Evolutionary conservation across 345 rosid species (phyloP).

Genomic region (Punica granatum): DNA sequence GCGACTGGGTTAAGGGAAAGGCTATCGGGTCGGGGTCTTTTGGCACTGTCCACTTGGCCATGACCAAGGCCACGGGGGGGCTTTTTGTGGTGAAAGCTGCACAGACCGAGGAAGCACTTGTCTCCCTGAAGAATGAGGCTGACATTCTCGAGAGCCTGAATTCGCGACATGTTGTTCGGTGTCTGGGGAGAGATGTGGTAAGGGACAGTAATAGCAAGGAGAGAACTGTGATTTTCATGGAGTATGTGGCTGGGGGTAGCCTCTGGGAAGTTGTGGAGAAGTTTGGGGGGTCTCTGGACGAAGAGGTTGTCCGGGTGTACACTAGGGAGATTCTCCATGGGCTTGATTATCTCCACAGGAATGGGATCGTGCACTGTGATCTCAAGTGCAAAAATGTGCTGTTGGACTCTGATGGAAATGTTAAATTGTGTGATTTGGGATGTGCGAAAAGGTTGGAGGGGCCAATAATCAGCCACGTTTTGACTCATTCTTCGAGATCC

Average conservation of each 20-base stretch:
- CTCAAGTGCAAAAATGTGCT: constrained; percentile 33
- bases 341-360: constrained; percentile 23
- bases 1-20: constrained; percentile 25
- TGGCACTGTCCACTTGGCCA: constrained; percentile 29
- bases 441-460: constrained; percentile 21
- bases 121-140: constrained; percentile 21
- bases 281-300: constrained; percentile 29
- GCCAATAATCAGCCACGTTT: neutral
- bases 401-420: constrained; percentile 16
- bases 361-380: constrained; percentile 33
- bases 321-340: constrained; percentile 25
- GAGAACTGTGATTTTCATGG: constrained; percentile 23
- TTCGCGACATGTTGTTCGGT: constrained; percentile 23
- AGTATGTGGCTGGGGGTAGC: constrained; percentile 33
- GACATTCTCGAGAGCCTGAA: constrained; percentile 19
- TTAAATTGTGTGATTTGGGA: constrained; percentile 37
- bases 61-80: constrained; percentile 19
- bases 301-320: constrained; percentile 18
- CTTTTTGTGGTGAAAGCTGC: constrained; percentile 27
- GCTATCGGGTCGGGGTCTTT: constrained; percentile 27
- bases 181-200: constrained; percentile 14
- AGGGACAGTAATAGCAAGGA: constrained; percentile 4
- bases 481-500: neutral
- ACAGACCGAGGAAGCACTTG: constrained; percentile 4
- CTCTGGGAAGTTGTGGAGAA: constrained; percentile 19